Percentiles rank a stretch among this genome's conserved stretches.
Evolutionary conservation across 768 basidiomycete genomes (phyloP).

Genomic region (Xerocomellus amylosporus): DNA sequence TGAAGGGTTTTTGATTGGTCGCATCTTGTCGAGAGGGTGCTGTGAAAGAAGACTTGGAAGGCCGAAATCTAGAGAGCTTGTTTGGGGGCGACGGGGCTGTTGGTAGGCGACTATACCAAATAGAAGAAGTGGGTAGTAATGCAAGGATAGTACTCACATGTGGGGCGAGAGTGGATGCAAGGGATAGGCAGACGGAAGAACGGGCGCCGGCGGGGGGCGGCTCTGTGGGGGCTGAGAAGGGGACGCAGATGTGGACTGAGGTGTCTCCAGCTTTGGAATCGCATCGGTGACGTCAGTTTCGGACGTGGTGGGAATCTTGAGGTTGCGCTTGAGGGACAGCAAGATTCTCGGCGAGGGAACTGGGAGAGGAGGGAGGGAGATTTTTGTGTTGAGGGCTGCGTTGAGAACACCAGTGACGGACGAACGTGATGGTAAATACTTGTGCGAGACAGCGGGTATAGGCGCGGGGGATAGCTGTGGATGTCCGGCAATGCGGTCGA

Average conservation of each 20-base stretch:
- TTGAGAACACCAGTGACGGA: constrained; percentile 25
- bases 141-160: constrained; percentile 10
- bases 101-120: constrained; percentile 15
- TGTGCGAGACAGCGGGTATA: constrained; percentile 15
- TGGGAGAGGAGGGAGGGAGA: constrained; percentile 17
- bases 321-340: constrained; percentile 23
- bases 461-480: constrained; percentile 42
- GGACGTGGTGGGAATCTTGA: constrained; percentile 2
- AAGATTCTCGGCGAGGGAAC: constrained; percentile 19
- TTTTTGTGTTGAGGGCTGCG: constrained; percentile 18
- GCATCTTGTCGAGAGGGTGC: constrained; percentile 4
- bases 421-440: constrained; percentile 8
- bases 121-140: not conserved
- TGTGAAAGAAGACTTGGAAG: constrained; percentile 6
- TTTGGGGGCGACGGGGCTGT: constrained; percentile 16
- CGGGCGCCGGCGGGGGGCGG: constrained; percentile 9
- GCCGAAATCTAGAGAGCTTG: constrained; percentile 13
- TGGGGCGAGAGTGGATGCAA: constrained; percentile 16
- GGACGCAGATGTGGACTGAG: not conserved
- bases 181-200: constrained; percentile 10
- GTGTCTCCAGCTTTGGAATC: not conserved
- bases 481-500: constrained; percentile 38
- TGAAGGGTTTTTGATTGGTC: constrained; percentile 22
- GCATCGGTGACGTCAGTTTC: not conserved
- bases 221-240: constrained; percentile 3